Percentiles rank a stretch among this genome's conserved stretches.
Conservation (phyloP, 1,284 basidiomycete species). For the Spongispora temasekensis region DNA sequence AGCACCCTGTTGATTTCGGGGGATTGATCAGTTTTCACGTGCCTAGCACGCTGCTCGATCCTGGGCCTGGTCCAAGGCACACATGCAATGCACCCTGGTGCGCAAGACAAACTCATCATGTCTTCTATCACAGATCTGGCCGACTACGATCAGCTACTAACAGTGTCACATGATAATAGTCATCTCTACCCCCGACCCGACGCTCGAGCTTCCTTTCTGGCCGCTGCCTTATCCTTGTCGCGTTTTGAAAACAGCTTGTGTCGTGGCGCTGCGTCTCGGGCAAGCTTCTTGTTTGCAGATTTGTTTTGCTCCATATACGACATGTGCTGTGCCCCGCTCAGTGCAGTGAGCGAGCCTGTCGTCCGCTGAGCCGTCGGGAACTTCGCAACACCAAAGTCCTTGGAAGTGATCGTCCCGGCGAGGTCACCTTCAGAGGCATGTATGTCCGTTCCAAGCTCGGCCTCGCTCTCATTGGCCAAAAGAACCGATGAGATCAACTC, state of each 20-base stretch:
- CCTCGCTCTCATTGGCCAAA: constrained; percentile 88
- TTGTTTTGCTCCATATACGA: constrained; percentile 92
- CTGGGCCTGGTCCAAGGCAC: constrained; percentile 30
- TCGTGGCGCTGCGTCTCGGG: constrained; percentile 62
- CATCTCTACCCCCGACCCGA: constrained; percentile 37
- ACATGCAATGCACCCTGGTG: constrained; percentile 10
- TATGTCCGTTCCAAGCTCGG: constrained; percentile 86
- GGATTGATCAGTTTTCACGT: constrained; percentile 33
- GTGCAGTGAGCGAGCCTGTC: constrained; percentile 79
- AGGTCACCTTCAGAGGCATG: constrained; percentile 77
- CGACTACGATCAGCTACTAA: constrained; percentile 16
- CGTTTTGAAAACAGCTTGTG: constrained; percentile 85
- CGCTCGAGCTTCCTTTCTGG: constrained; percentile 53
- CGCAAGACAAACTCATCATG: constrained; percentile 17
- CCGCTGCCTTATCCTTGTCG: constrained; percentile 63
- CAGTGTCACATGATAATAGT: constrained; percentile 13
- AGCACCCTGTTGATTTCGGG: constrained; percentile 31
- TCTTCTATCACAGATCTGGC: constrained; percentile 15
- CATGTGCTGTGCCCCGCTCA: constrained; percentile 89
- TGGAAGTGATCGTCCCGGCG: constrained; percentile 76
- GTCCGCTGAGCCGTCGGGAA: constrained; percentile 80
- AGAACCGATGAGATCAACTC: constrained; percentile 92
- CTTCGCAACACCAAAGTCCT: constrained; percentile 63
- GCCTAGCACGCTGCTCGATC: constrained; percentile 23
- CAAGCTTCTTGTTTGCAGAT: constrained; percentile 83